Percentiles rank a stretch among this genome's conserved stretches.
These are phyloP conservation scores for Chiua virens DNA, from an alignment of 768 basidiomycete genomes.

Conservation along the genomic window DNA sequence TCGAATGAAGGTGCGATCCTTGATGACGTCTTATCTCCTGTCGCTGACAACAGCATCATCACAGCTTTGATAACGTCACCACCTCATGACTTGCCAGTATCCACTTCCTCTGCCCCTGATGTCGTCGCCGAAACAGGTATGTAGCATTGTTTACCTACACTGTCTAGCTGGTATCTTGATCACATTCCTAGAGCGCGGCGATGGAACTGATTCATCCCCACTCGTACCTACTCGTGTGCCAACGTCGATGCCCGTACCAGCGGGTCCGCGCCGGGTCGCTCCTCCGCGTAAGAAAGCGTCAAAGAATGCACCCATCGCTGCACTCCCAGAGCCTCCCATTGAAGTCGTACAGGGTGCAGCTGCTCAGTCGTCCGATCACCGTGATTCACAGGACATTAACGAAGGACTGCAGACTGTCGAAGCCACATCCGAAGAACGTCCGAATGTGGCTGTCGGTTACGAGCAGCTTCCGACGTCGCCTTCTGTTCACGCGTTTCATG, in stretches of 20 bases:
- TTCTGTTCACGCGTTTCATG: constrained; percentile 2
- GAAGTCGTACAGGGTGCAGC: constrained; percentile 10
- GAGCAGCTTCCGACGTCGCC: neutral
- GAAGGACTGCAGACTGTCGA: constrained; percentile 2
- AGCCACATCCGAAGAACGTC: neutral
- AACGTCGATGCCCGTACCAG: constrained; percentile 70
- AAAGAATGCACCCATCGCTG: constrained; percentile 46
- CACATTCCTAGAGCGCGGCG: constrained; percentile 16
- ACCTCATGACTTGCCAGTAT: constrained; percentile 6
- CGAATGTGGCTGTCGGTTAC: neutral
- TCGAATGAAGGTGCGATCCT: constrained; percentile 20
- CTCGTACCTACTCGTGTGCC: constrained; percentile 41
- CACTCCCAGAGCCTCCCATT: constrained; percentile 28
- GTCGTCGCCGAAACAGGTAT: constrained; percentile 16
- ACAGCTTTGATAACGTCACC: constrained; percentile 16
- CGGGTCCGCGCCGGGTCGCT: constrained; percentile 68
- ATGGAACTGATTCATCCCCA: constrained; percentile 28
- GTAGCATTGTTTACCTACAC: neutral
- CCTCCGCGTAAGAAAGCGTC: constrained; percentile 69
- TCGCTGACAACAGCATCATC: constrained; percentile 4
- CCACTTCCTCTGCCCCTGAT: constrained; percentile 3
- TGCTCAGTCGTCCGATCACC: constrained; percentile 5
- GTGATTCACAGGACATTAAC: constrained; percentile 17
- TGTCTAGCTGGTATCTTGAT: constrained; percentile 6
- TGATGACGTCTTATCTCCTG: neutral